phyloP scores from a whole-genome alignment of 495 filamentous ascomycete species.

The Aspergillus heteromorphus region DNA sequence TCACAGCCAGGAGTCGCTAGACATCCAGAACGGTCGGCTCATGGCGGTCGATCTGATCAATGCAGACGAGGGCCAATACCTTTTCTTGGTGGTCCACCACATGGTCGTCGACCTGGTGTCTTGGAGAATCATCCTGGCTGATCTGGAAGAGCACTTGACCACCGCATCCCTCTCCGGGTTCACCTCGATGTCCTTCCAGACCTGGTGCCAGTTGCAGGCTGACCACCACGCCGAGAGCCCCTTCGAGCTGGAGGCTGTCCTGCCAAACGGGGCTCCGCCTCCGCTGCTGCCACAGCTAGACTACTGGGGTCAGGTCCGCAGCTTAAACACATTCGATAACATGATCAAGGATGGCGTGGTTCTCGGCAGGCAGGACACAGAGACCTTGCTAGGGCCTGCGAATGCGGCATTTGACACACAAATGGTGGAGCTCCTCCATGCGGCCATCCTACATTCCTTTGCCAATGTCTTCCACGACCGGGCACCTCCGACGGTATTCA shows the following conservation, averaged over 20 bases:
- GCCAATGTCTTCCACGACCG: background rate
- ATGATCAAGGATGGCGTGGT: too few species aligned
- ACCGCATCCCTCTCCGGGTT: constrained; percentile 25
- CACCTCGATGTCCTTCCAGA: constrained; percentile 44
- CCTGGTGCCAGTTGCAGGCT: constrained; percentile 37
- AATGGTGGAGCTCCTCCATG: background rate
- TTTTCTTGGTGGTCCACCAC: constrained; percentile 49
- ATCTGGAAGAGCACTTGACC: constrained; percentile 46
- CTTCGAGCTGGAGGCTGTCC: too few species aligned
- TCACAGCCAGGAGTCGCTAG: too few species aligned
- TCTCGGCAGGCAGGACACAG: background rate
- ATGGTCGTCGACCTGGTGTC: constrained; percentile 52
- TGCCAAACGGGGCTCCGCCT: background rate
- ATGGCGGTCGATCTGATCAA: too few species aligned
- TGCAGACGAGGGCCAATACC: too few species aligned
- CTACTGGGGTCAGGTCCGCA: constrained; percentile 32
- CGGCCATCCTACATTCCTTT: background rate
- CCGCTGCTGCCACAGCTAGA: constrained; percentile 10
- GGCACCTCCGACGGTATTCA: background rate
- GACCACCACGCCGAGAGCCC: too few species aligned
- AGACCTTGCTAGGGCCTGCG: background rate
- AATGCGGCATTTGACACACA: background rate
- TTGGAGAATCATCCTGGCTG: constrained; percentile 49
- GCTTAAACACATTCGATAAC: background rate
- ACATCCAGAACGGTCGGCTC: too few species aligned